These are phyloP conservation scores for Tausonia pullulans DNA, from an alignment of 1,284 basidiomycete species.

Conservation along the genomic window DNA sequence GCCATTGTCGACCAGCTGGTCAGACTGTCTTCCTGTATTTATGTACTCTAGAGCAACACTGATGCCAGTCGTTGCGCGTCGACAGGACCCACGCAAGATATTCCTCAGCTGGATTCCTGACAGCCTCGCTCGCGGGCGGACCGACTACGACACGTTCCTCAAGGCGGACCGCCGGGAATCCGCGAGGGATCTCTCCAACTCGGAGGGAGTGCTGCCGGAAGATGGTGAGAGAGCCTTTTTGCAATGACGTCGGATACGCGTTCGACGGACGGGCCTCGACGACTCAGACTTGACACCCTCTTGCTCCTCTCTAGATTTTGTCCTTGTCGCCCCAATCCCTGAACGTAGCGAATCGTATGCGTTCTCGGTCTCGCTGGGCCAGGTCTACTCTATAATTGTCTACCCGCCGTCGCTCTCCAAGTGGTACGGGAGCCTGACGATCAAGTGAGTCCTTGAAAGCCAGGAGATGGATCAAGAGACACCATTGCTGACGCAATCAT, in stretches of 20 bases:
- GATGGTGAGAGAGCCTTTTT: too few relatives aligned
- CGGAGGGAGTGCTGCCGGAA: too few relatives aligned
- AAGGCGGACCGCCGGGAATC: neutral
- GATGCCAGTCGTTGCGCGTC: neutral
- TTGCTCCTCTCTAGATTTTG: constrained; percentile 23
- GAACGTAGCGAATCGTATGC: constrained; percentile 79
- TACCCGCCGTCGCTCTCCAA: constrained; percentile 71
- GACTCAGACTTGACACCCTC: too few relatives aligned
- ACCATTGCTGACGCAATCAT: constrained; percentile 37
- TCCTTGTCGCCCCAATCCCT: constrained; percentile 62
- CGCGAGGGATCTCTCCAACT: constrained; percentile 20
- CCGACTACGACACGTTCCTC: constrained; percentile 15
- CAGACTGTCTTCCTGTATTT: constrained; percentile 26
- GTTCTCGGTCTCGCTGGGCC: constrained; percentile 80
- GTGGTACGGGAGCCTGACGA: constrained; percentile 56
- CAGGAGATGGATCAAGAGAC: neutral
- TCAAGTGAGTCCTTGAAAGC: constrained; percentile 13
- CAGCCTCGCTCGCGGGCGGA: constrained; percentile 2
- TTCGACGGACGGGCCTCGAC: too few relatives aligned
- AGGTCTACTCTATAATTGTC: constrained; percentile 80
- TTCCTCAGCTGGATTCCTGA: constrained; percentile 14
- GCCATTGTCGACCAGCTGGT: constrained; percentile 68
- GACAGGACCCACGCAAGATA: constrained; percentile 3
- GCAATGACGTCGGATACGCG: too few relatives aligned
- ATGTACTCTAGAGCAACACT: neutral